A percentile compares a stretch with the other conserved stretches of the same genome.
Conservation (phyloP, 352 stramenopile genomes). For the Plasmopara muralis region DNA sequence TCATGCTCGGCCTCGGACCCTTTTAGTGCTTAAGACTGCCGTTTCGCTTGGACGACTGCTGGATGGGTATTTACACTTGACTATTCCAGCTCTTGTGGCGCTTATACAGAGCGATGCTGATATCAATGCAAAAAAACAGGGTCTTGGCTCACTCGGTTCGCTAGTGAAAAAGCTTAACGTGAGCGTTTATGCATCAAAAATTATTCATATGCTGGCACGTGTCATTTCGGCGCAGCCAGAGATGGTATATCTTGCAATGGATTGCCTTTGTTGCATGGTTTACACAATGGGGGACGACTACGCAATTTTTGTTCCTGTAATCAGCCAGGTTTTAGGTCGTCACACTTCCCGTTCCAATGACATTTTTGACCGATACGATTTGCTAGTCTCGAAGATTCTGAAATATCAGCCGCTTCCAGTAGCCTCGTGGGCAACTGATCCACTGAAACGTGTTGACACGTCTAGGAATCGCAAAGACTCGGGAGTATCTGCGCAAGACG, state of each 20-base stretch:
- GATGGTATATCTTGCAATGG: slow-evolving; percentile 82
- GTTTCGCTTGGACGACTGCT: slow-evolving; percentile 70
- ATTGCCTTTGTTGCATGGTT: slow-evolving; percentile 85
- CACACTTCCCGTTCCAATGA: slow-evolving; percentile 66
- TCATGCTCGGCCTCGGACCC: slow-evolving; percentile 53
- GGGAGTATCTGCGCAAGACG: slow-evolving; percentile 30
- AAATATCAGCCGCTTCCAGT: slow-evolving; percentile 82
- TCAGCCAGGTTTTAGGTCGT: slow-evolving; percentile 72
- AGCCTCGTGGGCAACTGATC: slow-evolving; percentile 74
- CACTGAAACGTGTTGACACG: slow-evolving; percentile 40
- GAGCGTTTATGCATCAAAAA: slow-evolving; percentile 83
- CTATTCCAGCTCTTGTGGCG: slow-evolving; percentile 74
- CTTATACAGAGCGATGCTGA: slow-evolving; percentile 83
- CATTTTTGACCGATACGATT: slow-evolving; percentile 84
- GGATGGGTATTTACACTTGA: slow-evolving; percentile 80
- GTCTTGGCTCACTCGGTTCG: slow-evolving; percentile 69
- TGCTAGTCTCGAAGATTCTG: slow-evolving; percentile 83
- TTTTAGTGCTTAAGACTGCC: slow-evolving; percentile 72
- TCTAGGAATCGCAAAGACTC: slow-evolving; percentile 36
- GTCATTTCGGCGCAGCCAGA: slow-evolving; percentile 79
- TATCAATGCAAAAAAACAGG: slow-evolving; percentile 74
- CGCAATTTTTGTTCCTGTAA: slow-evolving; percentile 82
- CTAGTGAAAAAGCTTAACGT: slow-evolving; percentile 88
- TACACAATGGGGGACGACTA: slow-evolving; percentile 88
- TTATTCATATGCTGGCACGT: slow-evolving; percentile 84